Percentiles rank a stretch among this genome's conserved stretches.
Evolutionary conservation across 176 grass and related monocot genomes (phyloP).

Genomic region (Tillandsia fasciculata): DNA sequence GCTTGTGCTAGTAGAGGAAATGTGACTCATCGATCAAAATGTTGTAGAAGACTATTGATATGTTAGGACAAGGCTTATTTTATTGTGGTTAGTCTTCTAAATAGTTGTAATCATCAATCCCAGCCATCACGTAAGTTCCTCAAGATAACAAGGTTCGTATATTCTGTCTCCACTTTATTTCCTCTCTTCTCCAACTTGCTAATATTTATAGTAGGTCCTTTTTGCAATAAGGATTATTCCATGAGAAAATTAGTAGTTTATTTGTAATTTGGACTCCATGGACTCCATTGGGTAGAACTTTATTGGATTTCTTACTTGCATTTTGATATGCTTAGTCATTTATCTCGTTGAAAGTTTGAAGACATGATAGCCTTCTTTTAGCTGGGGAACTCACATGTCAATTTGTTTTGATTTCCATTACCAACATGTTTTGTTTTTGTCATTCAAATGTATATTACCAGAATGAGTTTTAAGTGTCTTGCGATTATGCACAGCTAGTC

Average conservation of each 20-base stretch:
- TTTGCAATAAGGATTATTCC: not conserved
- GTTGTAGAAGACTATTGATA: not conserved
- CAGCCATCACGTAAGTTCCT: too few species aligned
- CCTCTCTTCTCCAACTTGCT: not conserved
- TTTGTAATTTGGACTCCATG: not conserved
- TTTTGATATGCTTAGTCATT: not conserved
- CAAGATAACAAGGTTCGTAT: too few species aligned
- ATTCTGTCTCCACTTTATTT: not conserved
- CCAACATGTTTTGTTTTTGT: not conserved
- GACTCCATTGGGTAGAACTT: not conserved
- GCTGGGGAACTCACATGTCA: not conserved
- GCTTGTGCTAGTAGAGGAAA: too few species aligned
- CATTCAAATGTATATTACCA: not conserved
- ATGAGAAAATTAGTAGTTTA: not conserved
- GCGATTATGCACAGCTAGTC: not conserved
- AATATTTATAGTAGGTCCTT: not conserved
- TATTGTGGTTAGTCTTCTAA: too few species aligned
- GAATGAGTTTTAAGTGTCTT: not conserved
- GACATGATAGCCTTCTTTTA: not conserved
- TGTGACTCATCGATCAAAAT: not conserved
- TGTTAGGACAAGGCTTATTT: too few species aligned
- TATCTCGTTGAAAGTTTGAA: not conserved
- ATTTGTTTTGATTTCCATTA: not conserved
- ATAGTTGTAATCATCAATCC: too few species aligned
- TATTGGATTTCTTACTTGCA: not conserved